These are phyloP conservation scores for Onygenales sp. DNA, from an alignment of 2,329 filamentous ascomycete species.

Conservation along the genomic window DNA sequence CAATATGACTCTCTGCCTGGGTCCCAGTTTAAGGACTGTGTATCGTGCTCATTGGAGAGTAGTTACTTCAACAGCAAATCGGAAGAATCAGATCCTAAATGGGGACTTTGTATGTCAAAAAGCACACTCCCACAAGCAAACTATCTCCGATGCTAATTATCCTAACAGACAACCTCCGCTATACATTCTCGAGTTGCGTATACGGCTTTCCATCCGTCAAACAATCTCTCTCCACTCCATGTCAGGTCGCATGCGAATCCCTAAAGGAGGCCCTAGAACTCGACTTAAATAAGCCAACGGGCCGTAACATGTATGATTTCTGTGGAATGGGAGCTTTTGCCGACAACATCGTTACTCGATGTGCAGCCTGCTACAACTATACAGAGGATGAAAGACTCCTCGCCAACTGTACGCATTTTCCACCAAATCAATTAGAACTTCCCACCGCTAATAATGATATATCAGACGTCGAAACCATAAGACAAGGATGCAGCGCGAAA, in stretches of 20 bases:
- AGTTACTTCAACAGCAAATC: constrained; percentile 22
- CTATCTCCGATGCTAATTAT: constrained; percentile 8
- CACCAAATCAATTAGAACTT: background rate
- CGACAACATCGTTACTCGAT: constrained; percentile 32
- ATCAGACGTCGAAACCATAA: constrained; percentile 36
- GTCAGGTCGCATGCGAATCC: constrained; percentile 32
- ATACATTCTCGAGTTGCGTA: constrained; percentile 34
- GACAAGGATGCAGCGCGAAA: constrained; percentile 35
- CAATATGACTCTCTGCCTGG: constrained; percentile 27
- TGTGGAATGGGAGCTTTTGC: constrained; percentile 29
- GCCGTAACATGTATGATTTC: constrained; percentile 25
- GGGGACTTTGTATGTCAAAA: constrained; percentile 34
- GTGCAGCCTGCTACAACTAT: constrained; percentile 35
- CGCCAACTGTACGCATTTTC: constrained; percentile 33
- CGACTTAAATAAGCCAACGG: constrained; percentile 20
- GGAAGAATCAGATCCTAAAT: constrained; percentile 35
- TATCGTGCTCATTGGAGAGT: constrained; percentile 34
- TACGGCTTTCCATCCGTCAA: constrained; percentile 29
- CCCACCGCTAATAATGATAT: constrained; percentile 3
- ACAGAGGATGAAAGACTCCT: constrained; percentile 31
- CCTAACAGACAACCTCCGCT: constrained; percentile 36
- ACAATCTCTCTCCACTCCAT: constrained; percentile 32
- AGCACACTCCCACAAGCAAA: background rate
- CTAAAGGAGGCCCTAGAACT: constrained; percentile 24
- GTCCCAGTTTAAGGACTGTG: constrained; percentile 29